A percentile compares a stretch with the other conserved stretches of the same genome.
Conservation (phyloP, 2,329 filamentous ascomycete genomes). For the Colletotrichum falcatum region DNA sequence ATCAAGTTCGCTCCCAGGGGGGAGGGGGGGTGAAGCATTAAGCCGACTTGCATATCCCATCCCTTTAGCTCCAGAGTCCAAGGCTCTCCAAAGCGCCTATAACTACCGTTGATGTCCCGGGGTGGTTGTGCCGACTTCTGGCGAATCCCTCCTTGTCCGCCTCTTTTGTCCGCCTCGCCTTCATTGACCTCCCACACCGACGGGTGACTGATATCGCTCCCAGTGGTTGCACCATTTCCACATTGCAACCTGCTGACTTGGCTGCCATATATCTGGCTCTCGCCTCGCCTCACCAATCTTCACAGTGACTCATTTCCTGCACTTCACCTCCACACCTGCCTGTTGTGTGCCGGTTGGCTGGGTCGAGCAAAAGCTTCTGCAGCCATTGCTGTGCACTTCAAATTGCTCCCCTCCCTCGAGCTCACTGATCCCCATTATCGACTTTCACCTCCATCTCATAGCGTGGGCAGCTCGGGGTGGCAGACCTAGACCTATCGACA, state of each 20-base stretch:
- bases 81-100: conserved; percentile 36
- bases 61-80: conserved; percentile 37
- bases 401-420: conserved; percentile 42
- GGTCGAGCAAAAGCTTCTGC: conserved; percentile 31
- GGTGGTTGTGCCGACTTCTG: conserved; percentile 29
- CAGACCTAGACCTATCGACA: conserved; percentile 6
- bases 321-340: conserved; percentile 45
- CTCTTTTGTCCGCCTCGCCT: conserved; percentile 44
- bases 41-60: conserved; percentile 38
- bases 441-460: conserved; percentile 17
- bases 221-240: conserved; percentile 42
- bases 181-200: conserved; percentile 47
- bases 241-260: conserved; percentile 39
- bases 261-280: conserved; percentile 53
- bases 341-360: conserved; percentile 32
- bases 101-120: conserved; percentile 38
- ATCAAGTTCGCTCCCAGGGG: conserved; percentile 28
- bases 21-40: conserved; percentile 26
- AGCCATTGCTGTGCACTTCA: conserved; percentile 45
- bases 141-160: conserved; percentile 41
- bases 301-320: conserved; percentile 57
- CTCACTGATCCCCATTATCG: conserved; percentile 31
- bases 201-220: conserved; percentile 30
- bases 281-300: conserved; percentile 56
- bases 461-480: conserved; percentile 20